phyloP scores from a whole-genome alignment of 1,139 yeast species.

The Yamadazyma sp. region DNA sequence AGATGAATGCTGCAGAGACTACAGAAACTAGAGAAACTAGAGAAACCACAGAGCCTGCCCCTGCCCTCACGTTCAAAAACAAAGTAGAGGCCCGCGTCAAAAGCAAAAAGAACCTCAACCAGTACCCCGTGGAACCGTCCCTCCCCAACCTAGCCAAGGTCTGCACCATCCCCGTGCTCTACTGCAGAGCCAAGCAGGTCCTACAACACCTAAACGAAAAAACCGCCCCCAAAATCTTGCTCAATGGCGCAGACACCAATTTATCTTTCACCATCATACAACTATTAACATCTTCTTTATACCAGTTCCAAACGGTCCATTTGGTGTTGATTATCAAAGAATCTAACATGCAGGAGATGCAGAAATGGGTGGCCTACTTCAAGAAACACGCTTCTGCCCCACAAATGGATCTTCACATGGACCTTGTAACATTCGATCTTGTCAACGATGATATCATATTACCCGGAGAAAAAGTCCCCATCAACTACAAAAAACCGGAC shows the following conservation, averaged over 20 bases:
- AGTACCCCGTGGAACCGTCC: slow-evolving; percentile 6
- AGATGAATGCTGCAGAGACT: neutral
- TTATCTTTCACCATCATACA: slow-evolving; percentile 40
- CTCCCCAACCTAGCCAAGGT: slow-evolving; percentile 38
- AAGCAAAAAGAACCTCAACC: slow-evolving; percentile 6
- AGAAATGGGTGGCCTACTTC: slow-evolving; percentile 22
- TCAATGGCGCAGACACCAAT: slow-evolving; percentile 48
- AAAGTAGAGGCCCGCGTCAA: slow-evolving; percentile 1
- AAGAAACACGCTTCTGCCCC: slow-evolving; percentile 22
- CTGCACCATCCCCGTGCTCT: slow-evolving; percentile 34
- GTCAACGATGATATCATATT: slow-evolving; percentile 35
- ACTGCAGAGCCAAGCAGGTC: slow-evolving; percentile 41
- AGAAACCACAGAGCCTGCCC: neutral
- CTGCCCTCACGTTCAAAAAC: neutral
- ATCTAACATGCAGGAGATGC: slow-evolving; percentile 20
- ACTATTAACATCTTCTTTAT: slow-evolving; percentile 26
- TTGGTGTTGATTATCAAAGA: slow-evolving; percentile 37
- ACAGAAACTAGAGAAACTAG: neutral
- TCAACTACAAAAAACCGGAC: slow-evolving; percentile 40
- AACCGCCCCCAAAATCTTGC: slow-evolving; percentile 30
- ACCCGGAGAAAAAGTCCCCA: slow-evolving; percentile 37
- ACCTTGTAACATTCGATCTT: slow-evolving; percentile 36
- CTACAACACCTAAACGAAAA: slow-evolving; percentile 24
- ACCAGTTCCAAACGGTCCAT: slow-evolving; percentile 25
- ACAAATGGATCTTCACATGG: slow-evolving; percentile 20